Base-by-base conservation (phyloP, 805 yeast genomes). In the Candida mattraensis region DNA sequence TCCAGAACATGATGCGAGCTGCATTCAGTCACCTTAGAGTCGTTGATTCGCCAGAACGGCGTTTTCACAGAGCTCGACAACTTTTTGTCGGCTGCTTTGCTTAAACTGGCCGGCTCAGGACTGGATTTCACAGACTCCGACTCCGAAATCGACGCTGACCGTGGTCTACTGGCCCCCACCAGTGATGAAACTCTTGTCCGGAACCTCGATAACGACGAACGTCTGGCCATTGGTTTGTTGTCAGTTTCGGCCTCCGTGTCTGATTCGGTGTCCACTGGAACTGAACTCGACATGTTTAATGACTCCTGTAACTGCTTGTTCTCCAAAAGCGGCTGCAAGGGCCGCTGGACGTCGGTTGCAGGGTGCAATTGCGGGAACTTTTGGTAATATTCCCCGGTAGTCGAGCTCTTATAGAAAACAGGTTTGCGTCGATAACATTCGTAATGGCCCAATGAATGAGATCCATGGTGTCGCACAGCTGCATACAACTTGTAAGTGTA, bases 41-140 rank as follows among this genome's bases (percentile, higher is more conserved):
- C 98, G 43, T 94, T 86, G 21, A 89, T 76, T 44, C 85, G 72
- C 98, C 98, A 91, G 51, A 69, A 84, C 13, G 91, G 88, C 28
- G 72, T 62, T 38, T 76, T 77, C 3, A 69, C 53, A 12, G 75
- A 66, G 12, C 80, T 70, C 4, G 78, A 74, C 8, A 83, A 62
- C 48, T 73, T 79, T 51, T 74, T 79, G 34, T 52, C 54, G 24
- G 36, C 44, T 12, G 27, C 24, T 7, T 26, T 15, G 5, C 22
- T 33, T 9, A 25, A 6, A 5, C 19, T 20, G 7, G 25, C 16
- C 13, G 40, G 22, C 5, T 37, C 35, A 28, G 28, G 33, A 24
- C 30, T 18, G 10, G 30, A 28, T 17, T 13, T 18, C n/a, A 26
- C 24, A n/a, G 37, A 18, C n/a, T 22, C 14, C 7, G 37, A 14